phyloP scores from a whole-genome alignment of 331 rosid genomes.

The Dryas integrifolia region DNA sequence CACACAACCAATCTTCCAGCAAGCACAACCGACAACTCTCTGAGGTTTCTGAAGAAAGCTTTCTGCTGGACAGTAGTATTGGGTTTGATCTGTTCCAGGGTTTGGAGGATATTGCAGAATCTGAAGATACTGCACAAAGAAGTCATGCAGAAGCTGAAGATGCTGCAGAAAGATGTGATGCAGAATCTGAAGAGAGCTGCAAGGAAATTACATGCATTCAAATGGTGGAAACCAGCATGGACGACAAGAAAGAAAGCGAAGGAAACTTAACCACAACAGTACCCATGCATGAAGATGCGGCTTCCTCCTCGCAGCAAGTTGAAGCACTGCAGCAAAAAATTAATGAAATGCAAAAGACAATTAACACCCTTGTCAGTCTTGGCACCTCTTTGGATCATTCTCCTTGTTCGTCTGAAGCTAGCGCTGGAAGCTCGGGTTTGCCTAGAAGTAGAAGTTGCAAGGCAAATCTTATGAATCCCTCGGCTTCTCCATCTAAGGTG shows the following conservation, averaged over 20 bases:
- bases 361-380: slow-evolving; percentile 34
- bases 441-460: slow-evolving; percentile 53
- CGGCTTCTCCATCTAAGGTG: slow-evolving; percentile 27
- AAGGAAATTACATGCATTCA: slow-evolving; percentile 57
- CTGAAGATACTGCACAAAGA: slow-evolving; percentile 26
- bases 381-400: slow-evolving; percentile 29
- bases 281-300: slow-evolving; percentile 9
- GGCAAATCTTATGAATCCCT: slow-evolving; percentile 36
- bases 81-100: slow-evolving; percentile 52
- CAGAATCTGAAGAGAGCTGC: slow-evolving; percentile 40
- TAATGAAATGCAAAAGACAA: slow-evolving; percentile 46
- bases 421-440: slow-evolving; percentile 27
- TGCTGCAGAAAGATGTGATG: slow-evolving; percentile 27
- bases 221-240: slow-evolving; percentile 33
- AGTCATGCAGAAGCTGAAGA: slow-evolving; percentile 27
- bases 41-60: slow-evolving; percentile 43
- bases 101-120: slow-evolving; percentile 54
- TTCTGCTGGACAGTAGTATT: slow-evolving; percentile 45
- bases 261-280: slow-evolving; percentile 25
- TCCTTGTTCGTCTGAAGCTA: slow-evolving; percentile 29
- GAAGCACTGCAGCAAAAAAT: slow-evolving; percentile 36
- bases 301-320: slow-evolving; percentile 25
- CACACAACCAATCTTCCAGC: slow-evolving; percentile 23
- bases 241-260: slow-evolving; percentile 35
- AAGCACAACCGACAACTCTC: slow-evolving; percentile 32